Percentiles rank a stretch among this genome's conserved stretches.
These are phyloP conservation scores for Penicillium glabrum DNA, from an alignment of 2,329 filamentous ascomycete species.

Conservation along the genomic window DNA sequence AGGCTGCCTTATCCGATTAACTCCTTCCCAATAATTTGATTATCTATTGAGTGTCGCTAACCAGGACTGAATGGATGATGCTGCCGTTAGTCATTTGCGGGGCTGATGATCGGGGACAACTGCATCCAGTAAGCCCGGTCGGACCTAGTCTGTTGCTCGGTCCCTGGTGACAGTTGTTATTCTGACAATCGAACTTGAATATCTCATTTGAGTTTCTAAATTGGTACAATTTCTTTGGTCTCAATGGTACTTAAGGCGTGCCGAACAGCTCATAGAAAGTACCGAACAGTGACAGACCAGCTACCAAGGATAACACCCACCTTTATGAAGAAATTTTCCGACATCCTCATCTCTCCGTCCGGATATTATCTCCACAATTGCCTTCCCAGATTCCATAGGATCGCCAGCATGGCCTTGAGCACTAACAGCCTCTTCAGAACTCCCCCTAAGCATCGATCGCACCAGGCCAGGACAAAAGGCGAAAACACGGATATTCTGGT, in stretches of 20 bases:
- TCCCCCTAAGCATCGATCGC: constrained; percentile 27
- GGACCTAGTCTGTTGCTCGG: too few relatives aligned
- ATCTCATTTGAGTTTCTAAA: too few relatives aligned
- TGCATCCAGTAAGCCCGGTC: background rate
- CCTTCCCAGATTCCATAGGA: constrained; percentile 23
- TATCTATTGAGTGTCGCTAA: background rate
- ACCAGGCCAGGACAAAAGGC: constrained; percentile 29
- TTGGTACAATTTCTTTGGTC: too few relatives aligned
- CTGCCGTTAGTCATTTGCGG: background rate
- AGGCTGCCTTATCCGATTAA: background rate
- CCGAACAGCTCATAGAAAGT: too few relatives aligned
- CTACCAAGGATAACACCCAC: background rate
- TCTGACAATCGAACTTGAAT: too few relatives aligned
- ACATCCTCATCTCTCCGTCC: constrained; percentile 32
- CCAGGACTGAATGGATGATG: background rate
- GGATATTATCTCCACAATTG: constrained; percentile 25
- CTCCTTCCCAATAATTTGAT: background rate
- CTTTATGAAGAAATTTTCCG: constrained; percentile 24
- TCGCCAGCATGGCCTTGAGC: constrained; percentile 22
- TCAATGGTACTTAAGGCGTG: too few relatives aligned
- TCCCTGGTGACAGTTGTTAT: too few relatives aligned
- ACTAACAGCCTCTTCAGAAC: constrained; percentile 21
- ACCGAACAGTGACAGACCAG: too few relatives aligned
- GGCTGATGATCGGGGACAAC: background rate
- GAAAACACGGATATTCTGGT: constrained; percentile 23